A percentile compares a stretch with the other conserved stretches of the same genome.
These are phyloP conservation scores for Trichoderma oligosporum DNA, from an alignment of 2,329 filamentous ascomycete species.

Conservation along the genomic window DNA sequence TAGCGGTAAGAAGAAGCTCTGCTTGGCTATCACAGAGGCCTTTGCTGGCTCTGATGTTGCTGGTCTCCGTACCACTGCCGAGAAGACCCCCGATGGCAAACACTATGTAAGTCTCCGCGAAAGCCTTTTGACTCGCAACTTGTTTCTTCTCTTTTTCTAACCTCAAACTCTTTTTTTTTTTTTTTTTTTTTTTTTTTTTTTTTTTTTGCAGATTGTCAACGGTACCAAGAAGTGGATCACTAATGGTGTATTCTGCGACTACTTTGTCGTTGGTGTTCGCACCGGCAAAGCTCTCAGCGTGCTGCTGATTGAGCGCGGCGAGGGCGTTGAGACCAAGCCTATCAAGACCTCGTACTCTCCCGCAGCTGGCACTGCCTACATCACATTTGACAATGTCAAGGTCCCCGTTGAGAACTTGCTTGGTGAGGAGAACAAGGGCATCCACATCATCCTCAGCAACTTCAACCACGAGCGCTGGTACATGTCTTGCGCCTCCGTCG, in stretches of 20 bases:
- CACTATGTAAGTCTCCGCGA: constrained; percentile 58
- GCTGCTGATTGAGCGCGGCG: constrained; percentile 67
- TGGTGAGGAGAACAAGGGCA: constrained; percentile 80
- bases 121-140: too few species aligned
- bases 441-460: constrained; percentile 78
- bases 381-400: constrained; percentile 83
- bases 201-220: constrained; percentile 50
- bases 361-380: constrained; percentile 71
- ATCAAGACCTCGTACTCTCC: constrained; percentile 83
- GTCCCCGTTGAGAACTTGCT: constrained; percentile 75
- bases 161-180: constrained; percentile 17
- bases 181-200: neutral
- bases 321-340: constrained; percentile 69
- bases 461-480: constrained; percentile 86
- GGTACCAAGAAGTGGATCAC: constrained; percentile 85
- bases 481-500: constrained; percentile 62
- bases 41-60: constrained; percentile 81
- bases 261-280: constrained; percentile 77
- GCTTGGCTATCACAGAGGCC: constrained; percentile 81
- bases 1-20: constrained; percentile 81
- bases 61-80: constrained; percentile 71
- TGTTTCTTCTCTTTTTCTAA: neutral
- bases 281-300: constrained; percentile 78
- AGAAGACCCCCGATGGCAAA: constrained; percentile 70
- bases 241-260: constrained; percentile 75